Evolutionary conservation across 371 early-diverging fungal species (phyloP).

Genomic region (Apophysomyces elegans): DNA sequence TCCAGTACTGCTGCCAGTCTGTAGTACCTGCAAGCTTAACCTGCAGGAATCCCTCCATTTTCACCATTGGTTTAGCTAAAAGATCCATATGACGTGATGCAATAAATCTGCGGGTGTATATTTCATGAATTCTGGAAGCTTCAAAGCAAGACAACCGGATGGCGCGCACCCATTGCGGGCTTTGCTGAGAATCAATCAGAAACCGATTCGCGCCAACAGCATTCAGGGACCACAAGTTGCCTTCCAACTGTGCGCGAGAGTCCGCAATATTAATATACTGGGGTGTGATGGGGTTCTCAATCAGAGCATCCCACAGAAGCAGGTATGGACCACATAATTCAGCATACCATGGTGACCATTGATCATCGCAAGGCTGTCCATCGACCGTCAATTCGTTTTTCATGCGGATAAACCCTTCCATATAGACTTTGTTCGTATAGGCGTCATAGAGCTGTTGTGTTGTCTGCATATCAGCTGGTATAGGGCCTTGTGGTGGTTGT

Average conservation of each 20-base stretch:
- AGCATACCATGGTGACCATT: conserved; percentile 73
- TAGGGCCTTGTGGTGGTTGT: conserved; percentile 25
- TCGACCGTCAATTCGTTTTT: conserved; percentile 63
- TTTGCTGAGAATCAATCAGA: conserved; percentile 53
- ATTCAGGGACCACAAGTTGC: conserved; percentile 61
- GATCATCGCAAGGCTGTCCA: conserved; percentile 49
- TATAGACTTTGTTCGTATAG: conserved; percentile 69
- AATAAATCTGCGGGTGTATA: conserved; percentile 71
- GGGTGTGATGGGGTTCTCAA: conserved; percentile 37
- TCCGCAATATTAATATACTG: conserved; percentile 78
- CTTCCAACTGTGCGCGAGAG: conserved; percentile 52
- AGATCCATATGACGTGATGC: conserved; percentile 25
- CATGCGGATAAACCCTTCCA: conserved; percentile 69
- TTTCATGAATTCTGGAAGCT: conserved; percentile 73
- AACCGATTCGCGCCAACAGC: conserved; percentile 71
- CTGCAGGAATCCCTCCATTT: conserved; percentile 58
- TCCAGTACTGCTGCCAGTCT: conserved; percentile 70
- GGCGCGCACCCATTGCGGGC: conserved; percentile 61
- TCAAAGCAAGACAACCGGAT: conserved; percentile 82
- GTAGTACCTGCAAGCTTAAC: conserved; percentile 67
- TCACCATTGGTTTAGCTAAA: conserved; percentile 16
- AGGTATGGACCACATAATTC: conserved; percentile 70
- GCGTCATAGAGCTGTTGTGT: conserved; percentile 49
- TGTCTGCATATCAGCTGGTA: conserved; percentile 37
- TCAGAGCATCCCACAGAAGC: conserved; percentile 59